Evolutionary conservation across 345 rosid genomes (phyloP), one percentile per base, ranked within the genome.

Genomic region (Syzygium aqueum): DNA sequence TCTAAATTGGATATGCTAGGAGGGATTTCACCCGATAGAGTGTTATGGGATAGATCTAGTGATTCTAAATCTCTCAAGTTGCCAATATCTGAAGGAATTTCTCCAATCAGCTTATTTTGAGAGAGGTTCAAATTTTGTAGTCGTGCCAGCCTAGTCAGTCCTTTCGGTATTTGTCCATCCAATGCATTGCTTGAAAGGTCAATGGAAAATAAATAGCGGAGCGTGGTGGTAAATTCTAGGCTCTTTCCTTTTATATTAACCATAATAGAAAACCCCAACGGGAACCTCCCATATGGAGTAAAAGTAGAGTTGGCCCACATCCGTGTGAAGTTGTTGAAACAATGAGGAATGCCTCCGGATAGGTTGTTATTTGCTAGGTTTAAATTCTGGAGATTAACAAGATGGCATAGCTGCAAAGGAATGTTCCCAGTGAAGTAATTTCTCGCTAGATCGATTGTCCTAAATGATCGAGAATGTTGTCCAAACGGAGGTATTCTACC

Each of bases 31-130:
- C 59, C 59, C 4, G 0, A 54, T 54, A 54, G 27, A 25, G 19
- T 0, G 0, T 54, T 54, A 19, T 54, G 11, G 27, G 59, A 54
- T 54, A 54, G 27, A 54, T 54, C 59, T 0, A 54, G 0, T 0
- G 59, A 54, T 11, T 54, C 59, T 21, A 54, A 54, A 54, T 54
- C 3, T 54, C 59, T 54, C 59, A 19, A 54, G 27, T 54, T 21
- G 11, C 59, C 27, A 54, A 54, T 54, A 54, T 54, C 27, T 54
- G 0, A 54, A 54, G 59, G 59, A 25, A 21, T 54, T 54, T 21
- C 27, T 54, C 59, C 59, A 1, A 54, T 21, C 11, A 54, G 2
- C 3, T 54, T 54, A 19, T 54, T 54, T 54, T 54, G 59, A 8
- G 59, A 54, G 59, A 54, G 59, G 3, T 54, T 54, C 25, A 54